A percentile compares a stretch with the other conserved stretches of the same genome.
These are phyloP conservation scores for Prunus persica DNA, from an alignment of 306 rosid genomes.

Conservation along the genomic window DNA sequence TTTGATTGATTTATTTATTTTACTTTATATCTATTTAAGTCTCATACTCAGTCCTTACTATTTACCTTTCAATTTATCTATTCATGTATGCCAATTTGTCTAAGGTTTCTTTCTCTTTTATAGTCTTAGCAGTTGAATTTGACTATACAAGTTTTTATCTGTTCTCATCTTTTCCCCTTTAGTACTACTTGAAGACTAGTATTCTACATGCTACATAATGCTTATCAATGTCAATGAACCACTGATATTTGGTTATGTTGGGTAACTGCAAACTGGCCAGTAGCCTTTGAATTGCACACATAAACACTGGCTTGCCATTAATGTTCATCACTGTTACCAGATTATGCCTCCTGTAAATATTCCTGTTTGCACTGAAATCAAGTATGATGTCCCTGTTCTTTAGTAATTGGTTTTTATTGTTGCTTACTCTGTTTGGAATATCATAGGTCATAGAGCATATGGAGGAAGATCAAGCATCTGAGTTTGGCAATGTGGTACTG, in stretches of 20 bases:
- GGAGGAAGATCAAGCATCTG: constrained; percentile 89
- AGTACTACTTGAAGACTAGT: not conserved
- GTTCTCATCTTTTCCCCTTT: not conserved
- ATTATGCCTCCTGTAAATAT: not conserved
- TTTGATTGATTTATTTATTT: too few relatives aligned
- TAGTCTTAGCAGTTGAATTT: not conserved
- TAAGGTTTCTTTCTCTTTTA: not conserved
- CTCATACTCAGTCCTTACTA: not conserved
- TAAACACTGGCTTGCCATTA: not conserved
- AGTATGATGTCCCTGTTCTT: not conserved
- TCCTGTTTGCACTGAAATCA: not conserved
- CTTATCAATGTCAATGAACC: not conserved
- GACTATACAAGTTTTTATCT: constrained; percentile 4
- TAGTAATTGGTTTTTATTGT: constrained; percentile 4
- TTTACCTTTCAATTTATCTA: not conserved
- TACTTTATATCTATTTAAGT: too few relatives aligned
- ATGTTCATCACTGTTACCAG: not conserved
- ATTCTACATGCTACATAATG: not conserved
- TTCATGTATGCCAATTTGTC: not conserved
- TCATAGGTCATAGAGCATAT: constrained; percentile 92
- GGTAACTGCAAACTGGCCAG: not conserved
- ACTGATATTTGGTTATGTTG: not conserved
- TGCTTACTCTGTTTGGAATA: not conserved
- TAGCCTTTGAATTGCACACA: not conserved
- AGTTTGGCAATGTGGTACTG: constrained; percentile 72